A percentile compares a stretch with the other conserved stretches of the same genome.
These are phyloP conservation scores for Daldinia grandis DNA, from an alignment of 495 filamentous ascomycete species.

Conservation along the genomic window DNA sequence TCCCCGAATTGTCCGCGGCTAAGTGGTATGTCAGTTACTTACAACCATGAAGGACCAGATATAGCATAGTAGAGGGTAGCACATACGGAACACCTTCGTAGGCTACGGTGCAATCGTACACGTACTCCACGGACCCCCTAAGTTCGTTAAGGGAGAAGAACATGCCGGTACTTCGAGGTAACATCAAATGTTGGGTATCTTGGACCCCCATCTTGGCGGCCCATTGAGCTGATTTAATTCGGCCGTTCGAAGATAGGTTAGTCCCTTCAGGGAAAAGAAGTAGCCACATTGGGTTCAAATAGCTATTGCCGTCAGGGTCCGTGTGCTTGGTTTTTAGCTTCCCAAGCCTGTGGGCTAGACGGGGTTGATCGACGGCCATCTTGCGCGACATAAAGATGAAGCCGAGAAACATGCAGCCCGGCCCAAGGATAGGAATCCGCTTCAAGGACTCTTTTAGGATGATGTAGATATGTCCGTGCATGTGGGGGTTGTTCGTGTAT, in stretches of 20 bases:
- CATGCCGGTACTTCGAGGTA: constrained; percentile 79
- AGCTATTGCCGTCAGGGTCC: constrained; percentile 61
- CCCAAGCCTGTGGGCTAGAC: constrained; percentile 71
- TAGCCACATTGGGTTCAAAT: constrained; percentile 83
- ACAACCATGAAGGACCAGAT: constrained; percentile 1
- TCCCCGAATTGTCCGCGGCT: constrained; percentile 78
- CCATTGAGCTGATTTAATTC: constrained; percentile 69
- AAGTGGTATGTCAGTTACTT: constrained; percentile 17
- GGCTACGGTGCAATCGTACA: constrained; percentile 87
- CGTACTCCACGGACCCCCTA: constrained; percentile 73
- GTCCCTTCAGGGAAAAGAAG: constrained; percentile 87
- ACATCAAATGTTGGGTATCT: constrained; percentile 71
- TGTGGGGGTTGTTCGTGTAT: constrained; percentile 70
- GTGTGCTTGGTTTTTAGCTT: constrained; percentile 68
- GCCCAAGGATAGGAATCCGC: constrained; percentile 76
- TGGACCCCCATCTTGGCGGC: constrained; percentile 72
- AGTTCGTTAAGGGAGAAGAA: constrained; percentile 80
- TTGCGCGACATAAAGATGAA: constrained; percentile 88
- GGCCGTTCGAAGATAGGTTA: constrained; percentile 73
- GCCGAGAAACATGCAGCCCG: constrained; percentile 81
- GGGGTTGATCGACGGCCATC: constrained; percentile 78
- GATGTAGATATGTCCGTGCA: constrained; percentile 86
- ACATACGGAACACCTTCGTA: constrained; percentile 84
- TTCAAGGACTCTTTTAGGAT: constrained; percentile 86
- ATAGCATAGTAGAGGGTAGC: too few relatives aligned